Conservation (phyloP, 2,329 filamentous ascomycete genomes). For the Bipolaris oryzae region DNA sequence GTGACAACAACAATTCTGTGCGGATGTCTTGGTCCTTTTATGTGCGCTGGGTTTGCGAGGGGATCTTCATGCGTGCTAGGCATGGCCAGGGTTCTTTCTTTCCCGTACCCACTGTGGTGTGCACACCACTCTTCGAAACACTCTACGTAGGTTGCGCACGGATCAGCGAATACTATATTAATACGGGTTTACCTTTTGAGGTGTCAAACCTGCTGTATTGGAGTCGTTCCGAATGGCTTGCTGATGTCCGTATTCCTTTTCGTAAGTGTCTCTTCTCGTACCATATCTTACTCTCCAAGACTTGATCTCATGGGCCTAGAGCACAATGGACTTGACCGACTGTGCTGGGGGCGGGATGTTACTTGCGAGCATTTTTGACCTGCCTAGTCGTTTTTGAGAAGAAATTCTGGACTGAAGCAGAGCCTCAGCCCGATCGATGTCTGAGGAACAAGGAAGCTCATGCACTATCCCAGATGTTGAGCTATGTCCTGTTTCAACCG, state of each 20-base stretch:
- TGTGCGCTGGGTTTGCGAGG: background rate
- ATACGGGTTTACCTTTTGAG: background rate
- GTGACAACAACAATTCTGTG: background rate
- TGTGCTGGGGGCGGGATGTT: background rate
- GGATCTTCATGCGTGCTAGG: background rate
- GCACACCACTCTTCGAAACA: background rate
- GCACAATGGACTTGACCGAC: background rate
- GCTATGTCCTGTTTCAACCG: background rate
- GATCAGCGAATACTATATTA: background rate
- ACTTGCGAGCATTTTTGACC: background rate
- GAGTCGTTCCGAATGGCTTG: background rate
- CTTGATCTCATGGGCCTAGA: background rate
- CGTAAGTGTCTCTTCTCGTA: no score
- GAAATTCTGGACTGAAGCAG: no score
- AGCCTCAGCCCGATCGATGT: background rate
- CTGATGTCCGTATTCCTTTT: background rate
- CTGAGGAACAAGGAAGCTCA: background rate
- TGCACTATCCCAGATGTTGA: background rate
- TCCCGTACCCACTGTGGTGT: background rate
- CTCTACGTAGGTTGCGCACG: background rate
- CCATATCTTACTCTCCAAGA: background rate
- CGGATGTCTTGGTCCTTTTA: constrained; percentile 1
- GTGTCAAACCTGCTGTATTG: background rate
- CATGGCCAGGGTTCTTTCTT: background rate
- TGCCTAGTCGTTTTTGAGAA: background rate